phyloP scores from a whole-genome alignment of 2,329 filamentous ascomycete genomes.

The Fusarium circinatum region DNA sequence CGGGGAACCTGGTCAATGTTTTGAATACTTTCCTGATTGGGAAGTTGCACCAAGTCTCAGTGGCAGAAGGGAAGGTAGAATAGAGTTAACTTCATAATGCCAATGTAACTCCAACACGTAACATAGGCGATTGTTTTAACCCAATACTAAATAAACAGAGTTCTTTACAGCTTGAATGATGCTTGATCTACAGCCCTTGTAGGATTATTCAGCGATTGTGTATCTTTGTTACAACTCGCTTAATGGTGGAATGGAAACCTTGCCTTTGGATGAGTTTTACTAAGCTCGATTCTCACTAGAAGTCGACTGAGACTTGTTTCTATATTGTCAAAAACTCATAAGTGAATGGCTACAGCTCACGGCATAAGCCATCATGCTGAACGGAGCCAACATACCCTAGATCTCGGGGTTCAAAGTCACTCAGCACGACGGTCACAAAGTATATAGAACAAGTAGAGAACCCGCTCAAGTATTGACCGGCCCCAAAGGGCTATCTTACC shows the following conservation, averaged over 20 bases:
- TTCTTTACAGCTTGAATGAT: background rate
- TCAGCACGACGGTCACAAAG: too few species aligned
- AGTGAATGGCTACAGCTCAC: background rate
- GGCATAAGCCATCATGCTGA: background rate
- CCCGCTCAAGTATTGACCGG: too few species aligned
- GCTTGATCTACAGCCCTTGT: background rate
- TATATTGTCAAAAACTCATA: background rate
- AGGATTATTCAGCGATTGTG: fast-evolving
- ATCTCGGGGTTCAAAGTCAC: background rate
- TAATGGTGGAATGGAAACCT: background rate
- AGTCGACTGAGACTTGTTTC: background rate
- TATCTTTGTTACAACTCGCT: background rate
- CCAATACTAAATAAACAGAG: too few species aligned
- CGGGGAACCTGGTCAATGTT: slow-evolving; percentile 6
- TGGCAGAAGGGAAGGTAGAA: background rate
- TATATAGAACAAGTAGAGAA: too few species aligned
- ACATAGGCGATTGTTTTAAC: background rate
- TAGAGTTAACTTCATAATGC: background rate
- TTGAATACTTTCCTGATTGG: slow-evolving; percentile 4
- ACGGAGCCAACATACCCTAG: background rate
- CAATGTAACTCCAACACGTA: background rate
- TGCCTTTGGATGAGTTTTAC: background rate
- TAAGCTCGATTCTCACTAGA: background rate
- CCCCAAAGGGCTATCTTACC: too few species aligned
- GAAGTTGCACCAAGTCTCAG: background rate